Conservation (phyloP, 352 stramenopile species). For the Phytophthora foliorum region DNA sequence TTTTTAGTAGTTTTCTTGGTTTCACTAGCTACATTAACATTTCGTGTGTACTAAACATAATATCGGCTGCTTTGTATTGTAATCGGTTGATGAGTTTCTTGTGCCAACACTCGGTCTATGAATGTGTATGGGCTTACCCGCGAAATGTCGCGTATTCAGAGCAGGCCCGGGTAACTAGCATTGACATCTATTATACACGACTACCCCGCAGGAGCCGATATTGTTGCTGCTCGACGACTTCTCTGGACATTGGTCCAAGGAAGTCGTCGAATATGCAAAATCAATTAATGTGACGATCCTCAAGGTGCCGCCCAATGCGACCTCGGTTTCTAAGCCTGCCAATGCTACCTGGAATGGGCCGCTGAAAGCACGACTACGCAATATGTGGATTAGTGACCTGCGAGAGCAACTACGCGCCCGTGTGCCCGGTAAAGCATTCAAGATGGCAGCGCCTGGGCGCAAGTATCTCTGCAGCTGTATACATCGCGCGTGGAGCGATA, state of each 20-base stretch:
- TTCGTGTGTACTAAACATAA: no score
- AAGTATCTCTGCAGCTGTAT: neutral
- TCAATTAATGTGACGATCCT: neutral
- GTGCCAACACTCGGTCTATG: no score
- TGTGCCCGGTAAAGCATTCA: neutral
- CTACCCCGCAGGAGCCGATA: no score
- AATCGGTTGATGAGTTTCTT: no score
- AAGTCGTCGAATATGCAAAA: slow-evolving; percentile 5
- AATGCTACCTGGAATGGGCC: slow-evolving; percentile 1
- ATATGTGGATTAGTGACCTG: neutral
- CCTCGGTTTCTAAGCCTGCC: neutral
- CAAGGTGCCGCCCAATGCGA: neutral
- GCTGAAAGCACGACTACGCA: neutral
- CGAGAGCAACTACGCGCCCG: neutral
- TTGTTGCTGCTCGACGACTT: slow-evolving; percentile 6
- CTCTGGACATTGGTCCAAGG: slow-evolving; percentile 1
- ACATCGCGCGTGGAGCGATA: no score
- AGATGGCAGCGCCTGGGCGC: neutral
- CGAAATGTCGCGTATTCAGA: no score
- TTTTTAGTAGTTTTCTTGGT: no score
- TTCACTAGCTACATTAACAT: no score
- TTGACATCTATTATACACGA: no score
- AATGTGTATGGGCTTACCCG: no score
- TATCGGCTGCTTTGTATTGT: no score
- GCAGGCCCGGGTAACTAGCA: no score